Base-by-base conservation (phyloP, 2,329 filamentous ascomycete genomes). In the Diaporthe sp. region DNA sequence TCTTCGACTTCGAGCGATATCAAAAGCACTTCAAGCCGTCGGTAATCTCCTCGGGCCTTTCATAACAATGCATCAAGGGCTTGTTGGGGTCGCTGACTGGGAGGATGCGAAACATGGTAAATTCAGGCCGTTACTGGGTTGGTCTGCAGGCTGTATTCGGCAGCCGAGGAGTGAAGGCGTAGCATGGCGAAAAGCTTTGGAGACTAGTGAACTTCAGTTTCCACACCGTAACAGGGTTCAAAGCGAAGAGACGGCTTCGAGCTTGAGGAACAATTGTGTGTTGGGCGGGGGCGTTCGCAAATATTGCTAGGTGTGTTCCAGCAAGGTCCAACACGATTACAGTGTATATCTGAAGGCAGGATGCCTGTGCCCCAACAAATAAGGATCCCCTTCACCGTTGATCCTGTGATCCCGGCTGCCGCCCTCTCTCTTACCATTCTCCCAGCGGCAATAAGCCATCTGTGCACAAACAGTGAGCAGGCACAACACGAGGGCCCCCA, bases 271-370 rank as follows among this genome's bases (percentile, higher is more conserved):
- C 42, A 19, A 44, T 8, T 31, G 13, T 44, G 6, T 49, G 5
- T n/a, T n/a, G n/a, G n/a, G n/a, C n/a, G n/a, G n/a, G n/a, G n/a
- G n/a, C n/a, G n/a, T n/a, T n/a, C n/a, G n/a, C n/a, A n/a, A n/a
- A n/a, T 13, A 10, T 5, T 12, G 19, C 15, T 25, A 28, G 8
- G 9, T 19, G 7, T 44, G 2, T 46, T 39, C 13, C 4, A 25
- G 25, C 5, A 12, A 49, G 7, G 7, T 12, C 25, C 28, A 12
- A n/a, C 17, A 12, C 12, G 25, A 5, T 76, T 28, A 80, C 44
- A 83, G 46, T 0, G 83, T 86, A 77, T 85, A 87, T 70, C 81
- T 81, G 76, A 86, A 86, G 3, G 79, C 76, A 9, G 85, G 85
- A 79, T 87, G 85, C 22, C 82, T 79, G 76, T 85, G 83, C 0